phyloP scores from a whole-genome alignment of 2,329 filamentous ascomycete genomes.

The Penicillium sp. region DNA sequence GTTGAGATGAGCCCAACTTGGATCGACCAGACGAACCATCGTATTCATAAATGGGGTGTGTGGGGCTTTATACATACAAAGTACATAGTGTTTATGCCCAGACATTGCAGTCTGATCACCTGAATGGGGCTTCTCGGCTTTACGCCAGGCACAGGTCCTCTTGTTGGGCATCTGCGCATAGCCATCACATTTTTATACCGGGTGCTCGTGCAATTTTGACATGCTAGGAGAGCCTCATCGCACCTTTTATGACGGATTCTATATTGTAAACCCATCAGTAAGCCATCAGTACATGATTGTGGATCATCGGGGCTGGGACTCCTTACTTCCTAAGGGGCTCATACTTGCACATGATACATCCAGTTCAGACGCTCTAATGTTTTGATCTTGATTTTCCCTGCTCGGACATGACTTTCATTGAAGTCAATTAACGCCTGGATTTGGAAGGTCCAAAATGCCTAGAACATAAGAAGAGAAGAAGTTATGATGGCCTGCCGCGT shows the following conservation, averaged over 20 bases:
- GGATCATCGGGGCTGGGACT: neutral
- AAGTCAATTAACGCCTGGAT: neutral
- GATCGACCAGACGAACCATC: neutral
- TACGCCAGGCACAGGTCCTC: neutral
- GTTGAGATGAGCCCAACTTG: neutral
- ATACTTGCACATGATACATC: too few relatives aligned
- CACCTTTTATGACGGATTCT: neutral
- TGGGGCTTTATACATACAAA: neutral
- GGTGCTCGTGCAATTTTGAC: neutral
- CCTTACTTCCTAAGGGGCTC: too few relatives aligned
- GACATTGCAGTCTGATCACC: neutral
- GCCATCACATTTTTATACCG: neutral
- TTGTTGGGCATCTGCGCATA: neutral
- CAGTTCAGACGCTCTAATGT: neutral
- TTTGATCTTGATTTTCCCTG: neutral
- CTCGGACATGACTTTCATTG: neutral
- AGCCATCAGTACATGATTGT: neutral
- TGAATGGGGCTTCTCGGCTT: neutral
- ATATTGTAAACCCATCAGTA: neutral
- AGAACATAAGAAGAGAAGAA: neutral
- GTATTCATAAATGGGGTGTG: neutral
- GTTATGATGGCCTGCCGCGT: neutral
- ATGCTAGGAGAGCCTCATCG: slow-evolving; percentile 4
- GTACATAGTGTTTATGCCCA: neutral
- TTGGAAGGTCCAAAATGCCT: neutral